Evolutionary conservation across 208 protist species (phyloP), one percentile per base, ranked within the genome.

Genomic region (Leishmania mexicana): DNA sequence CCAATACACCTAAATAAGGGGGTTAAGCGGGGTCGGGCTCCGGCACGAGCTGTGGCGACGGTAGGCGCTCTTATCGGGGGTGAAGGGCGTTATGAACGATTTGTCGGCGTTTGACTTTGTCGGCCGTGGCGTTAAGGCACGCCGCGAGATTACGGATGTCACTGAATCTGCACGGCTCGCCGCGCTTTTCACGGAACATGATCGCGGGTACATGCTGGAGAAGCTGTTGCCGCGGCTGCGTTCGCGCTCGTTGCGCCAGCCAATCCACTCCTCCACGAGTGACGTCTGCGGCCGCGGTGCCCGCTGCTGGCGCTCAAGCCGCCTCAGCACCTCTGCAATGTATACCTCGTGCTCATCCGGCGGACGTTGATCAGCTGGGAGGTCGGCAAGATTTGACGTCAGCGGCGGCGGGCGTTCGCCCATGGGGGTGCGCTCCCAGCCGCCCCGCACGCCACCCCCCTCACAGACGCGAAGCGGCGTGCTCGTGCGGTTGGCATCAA

Each of bases 231-330:
- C 65, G 58, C 83, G 81, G 75, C 82, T 87, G 68, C 72, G 84
- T 45, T 78, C 76, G 11, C 82, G 76, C 0, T 85, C 77, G 10
- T 89, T 83, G 1, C 88, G 86, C 93, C 93, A 96, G 21, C 87
- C 86, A 31, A 89, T 71, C 93, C 93, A 96, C 75, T 96, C 93
- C 49, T 96, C 89, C 77, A 93, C 85, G 15, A 96, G 83, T 49
- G 93, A 92, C 0, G 86, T 86, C 53, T 77, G 83, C 57, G 79
- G 83, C 62, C 75, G 77, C 17, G 75, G 31, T 21, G 70, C 71
- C 8, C 73, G 70, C 8, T 87, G 75, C 75, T 75, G 83, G 28
- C 80, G 35, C 0, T 91, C 84, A 1, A 90, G 68, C 24, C 90
- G 85, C 8, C 81, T 54, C 72, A 89, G 77, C 40, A 91, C 86